A percentile compares a stretch with the other conserved stretches of the same genome.
These are phyloP conservation scores for Bigelowiella natans DNA, from an alignment of 78 protist genomes.

Conservation along the genomic window DNA sequence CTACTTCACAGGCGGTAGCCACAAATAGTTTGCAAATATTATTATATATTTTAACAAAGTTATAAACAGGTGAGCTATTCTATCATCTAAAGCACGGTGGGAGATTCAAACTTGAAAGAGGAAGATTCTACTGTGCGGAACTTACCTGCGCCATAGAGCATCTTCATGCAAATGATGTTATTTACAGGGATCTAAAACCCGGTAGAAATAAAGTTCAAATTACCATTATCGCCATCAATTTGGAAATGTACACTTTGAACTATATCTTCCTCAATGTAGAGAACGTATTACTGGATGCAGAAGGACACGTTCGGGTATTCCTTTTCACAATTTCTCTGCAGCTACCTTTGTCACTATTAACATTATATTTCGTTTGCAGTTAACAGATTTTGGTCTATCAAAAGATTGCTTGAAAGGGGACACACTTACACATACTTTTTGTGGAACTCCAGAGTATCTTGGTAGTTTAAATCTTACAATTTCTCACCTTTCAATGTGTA, in stretches of 20 bases:
- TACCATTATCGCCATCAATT: not conserved
- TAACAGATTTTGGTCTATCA: constrained; percentile 93
- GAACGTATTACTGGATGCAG: not conserved
- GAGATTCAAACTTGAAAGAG: constrained; percentile 11
- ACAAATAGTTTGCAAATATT: not conserved
- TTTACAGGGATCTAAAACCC: constrained; percentile 1
- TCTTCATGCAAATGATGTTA: not conserved
- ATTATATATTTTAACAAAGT: not conserved
- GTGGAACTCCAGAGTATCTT: constrained; percentile 98
- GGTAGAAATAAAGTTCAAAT: not conserved
- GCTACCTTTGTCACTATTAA: not conserved
- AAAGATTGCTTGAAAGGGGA: constrained; percentile 48
- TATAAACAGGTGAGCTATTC: constrained; percentile 53
- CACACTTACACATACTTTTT: constrained; percentile 72
- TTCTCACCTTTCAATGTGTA: too few species aligned
- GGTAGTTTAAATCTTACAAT: too few species aligned
- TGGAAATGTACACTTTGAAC: not conserved
- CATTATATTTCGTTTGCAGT: not conserved
- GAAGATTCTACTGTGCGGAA: not conserved
- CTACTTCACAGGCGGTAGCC: constrained; percentile 20
- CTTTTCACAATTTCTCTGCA: not conserved
- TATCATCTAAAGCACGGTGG: constrained; percentile 61
- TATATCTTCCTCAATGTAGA: not conserved
- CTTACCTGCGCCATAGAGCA: constrained; percentile 13
- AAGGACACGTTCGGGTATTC: constrained; percentile 61